Conservation (phyloP, 495 filamentous ascomycete species). For the Penicillium lagena region DNA sequence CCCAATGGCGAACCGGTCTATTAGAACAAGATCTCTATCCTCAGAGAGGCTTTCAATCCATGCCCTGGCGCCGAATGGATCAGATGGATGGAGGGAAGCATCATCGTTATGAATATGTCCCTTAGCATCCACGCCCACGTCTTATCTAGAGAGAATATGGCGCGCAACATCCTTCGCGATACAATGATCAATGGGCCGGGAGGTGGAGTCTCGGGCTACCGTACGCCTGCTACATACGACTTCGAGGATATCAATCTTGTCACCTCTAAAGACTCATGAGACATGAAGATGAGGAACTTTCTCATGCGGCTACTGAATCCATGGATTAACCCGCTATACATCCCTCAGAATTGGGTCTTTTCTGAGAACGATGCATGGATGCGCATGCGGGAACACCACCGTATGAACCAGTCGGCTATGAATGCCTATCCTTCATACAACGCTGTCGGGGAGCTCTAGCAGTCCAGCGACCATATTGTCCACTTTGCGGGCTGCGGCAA, state of each 20-base stretch:
- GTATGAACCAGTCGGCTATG: too few species aligned
- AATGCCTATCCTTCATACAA: too few species aligned
- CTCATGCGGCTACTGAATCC: conserved; percentile 8
- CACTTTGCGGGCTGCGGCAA: too few species aligned
- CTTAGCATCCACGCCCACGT: too few species aligned
- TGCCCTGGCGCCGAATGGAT: too few species aligned
- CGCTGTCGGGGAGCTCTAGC: too few species aligned
- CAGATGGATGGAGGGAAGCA: too few species aligned
- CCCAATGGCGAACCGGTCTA: too few species aligned
- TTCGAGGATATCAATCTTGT: conserved; percentile 11
- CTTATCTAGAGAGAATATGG: background rate
- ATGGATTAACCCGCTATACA: conserved; percentile 9
- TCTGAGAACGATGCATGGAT: conserved; percentile 8
- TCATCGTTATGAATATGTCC: too few species aligned
- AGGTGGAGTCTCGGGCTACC: conserved; percentile 2
- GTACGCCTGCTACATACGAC: conserved; percentile 3
- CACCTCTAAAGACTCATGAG: conserved; percentile 7
- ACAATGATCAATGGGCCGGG: background rate
- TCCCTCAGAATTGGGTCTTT: conserved; percentile 10
- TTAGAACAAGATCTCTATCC: too few species aligned
- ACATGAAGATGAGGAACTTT: conserved; percentile 10
- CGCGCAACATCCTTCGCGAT: conserved; percentile 5
- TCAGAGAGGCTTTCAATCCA: too few species aligned
- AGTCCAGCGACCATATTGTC: too few species aligned
- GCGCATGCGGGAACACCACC: conserved; percentile 7